Conservation (phyloP, 805 yeast genomes). For the Saccharomyces paradoxus region DNA sequence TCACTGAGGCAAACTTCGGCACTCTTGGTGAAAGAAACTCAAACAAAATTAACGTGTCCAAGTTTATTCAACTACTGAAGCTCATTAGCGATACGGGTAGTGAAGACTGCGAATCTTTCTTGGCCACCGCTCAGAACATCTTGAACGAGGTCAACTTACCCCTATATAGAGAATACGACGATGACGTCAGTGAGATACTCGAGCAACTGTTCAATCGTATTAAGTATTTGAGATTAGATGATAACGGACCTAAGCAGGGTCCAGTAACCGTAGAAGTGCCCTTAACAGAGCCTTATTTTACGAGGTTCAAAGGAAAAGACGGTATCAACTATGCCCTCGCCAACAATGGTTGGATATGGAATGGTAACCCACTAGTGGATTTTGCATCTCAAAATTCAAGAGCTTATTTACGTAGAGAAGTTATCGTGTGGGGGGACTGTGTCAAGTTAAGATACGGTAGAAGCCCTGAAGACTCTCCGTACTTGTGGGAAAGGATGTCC, state of each 20-base stretch:
- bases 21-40: conserved; percentile 40
- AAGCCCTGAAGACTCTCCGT: conserved; percentile 74
- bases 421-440: conserved; percentile 96
- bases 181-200: conserved; percentile 56
- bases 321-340: conserved; percentile 70
- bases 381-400: conserved; percentile 76
- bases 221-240: conserved; percentile 66
- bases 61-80: conserved; percentile 47
- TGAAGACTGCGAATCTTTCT: neutral
- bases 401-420: conserved; percentile 84
- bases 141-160: conserved; percentile 73
- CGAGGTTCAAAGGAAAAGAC: conserved; percentile 46
- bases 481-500: conserved; percentile 81
- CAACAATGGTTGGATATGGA: conserved; percentile 98
- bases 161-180: conserved; percentile 65
- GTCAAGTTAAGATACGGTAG: conserved; percentile 83
- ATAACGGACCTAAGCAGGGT: conserved; percentile 76
- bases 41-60: conserved; percentile 44
- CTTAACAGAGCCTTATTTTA: conserved; percentile 80
- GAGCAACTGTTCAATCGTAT: conserved; percentile 70
- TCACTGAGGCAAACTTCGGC: conserved; percentile 36
- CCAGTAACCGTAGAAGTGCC: conserved; percentile 50
- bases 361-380: conserved; percentile 86
- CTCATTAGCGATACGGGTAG: conserved; percentile 22
- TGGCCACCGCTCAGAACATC: conserved; percentile 37